A percentile compares a stretch with the other conserved stretches of the same genome.
phyloP scores from a whole-genome alignment of 1,284 basidiomycete species.

The Heterobasidion occidentale region DNA sequence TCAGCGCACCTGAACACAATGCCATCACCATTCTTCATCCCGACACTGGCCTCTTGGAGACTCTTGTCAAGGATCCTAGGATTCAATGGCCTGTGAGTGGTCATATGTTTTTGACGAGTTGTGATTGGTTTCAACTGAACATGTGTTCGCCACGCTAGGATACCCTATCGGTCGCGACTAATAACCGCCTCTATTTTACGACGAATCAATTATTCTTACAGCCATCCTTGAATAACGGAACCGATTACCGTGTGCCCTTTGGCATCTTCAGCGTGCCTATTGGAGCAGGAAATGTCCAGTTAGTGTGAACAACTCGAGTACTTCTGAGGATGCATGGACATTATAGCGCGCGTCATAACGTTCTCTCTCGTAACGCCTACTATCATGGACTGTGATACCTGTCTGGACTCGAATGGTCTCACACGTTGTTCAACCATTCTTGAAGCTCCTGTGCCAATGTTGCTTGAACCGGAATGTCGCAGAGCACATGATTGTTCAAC shows the following conservation, averaged over 20 bases:
- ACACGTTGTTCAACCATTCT: too few relatives aligned
- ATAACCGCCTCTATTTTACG: neutral
- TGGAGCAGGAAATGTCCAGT: neutral
- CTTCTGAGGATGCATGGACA: too few relatives aligned
- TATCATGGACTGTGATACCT: too few relatives aligned
- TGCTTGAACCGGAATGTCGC: too few relatives aligned
- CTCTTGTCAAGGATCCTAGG: neutral
- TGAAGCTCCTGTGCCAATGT: too few relatives aligned
- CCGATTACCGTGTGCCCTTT: neutral
- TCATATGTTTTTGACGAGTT: neutral
- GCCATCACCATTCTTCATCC: neutral
- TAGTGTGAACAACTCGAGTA: neutral
- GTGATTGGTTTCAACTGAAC: neutral
- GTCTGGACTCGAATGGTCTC: too few relatives aligned
- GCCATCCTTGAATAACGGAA: neutral
- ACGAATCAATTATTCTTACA: neutral
- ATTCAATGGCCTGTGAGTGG: neutral
- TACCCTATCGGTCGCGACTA: neutral
- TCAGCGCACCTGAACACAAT: neutral
- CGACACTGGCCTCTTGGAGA: neutral
- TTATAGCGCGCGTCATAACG: too few relatives aligned
- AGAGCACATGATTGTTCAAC: too few relatives aligned
- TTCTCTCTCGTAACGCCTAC: too few relatives aligned
- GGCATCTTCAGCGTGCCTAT: neutral
- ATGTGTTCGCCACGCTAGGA: neutral